Percentiles rank a stretch among this genome's conserved stretches.
Evolutionary conservation across 495 filamentous ascomycete genomes (phyloP).

Genomic region (Aspergillus diversus): DNA sequence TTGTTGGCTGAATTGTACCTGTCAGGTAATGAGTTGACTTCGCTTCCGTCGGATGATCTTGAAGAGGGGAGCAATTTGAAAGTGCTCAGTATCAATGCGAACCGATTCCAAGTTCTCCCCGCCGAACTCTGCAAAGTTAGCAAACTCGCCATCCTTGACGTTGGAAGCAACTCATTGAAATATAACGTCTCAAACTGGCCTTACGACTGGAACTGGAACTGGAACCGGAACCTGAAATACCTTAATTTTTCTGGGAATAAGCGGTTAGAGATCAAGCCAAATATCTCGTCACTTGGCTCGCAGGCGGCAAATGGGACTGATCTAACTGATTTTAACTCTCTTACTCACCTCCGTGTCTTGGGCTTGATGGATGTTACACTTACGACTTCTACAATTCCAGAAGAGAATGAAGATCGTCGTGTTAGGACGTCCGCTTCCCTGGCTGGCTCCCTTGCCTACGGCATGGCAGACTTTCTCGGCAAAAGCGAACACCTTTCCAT

Average conservation of each 20-base stretch:
- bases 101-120: conserved; percentile 95
- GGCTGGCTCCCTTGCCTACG: conserved; percentile 85
- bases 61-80: conserved; percentile 85
- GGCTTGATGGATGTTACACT: conserved; percentile 98
- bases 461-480: conserved; percentile 97
- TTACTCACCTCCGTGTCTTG: conserved; percentile 84
- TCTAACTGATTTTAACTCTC: conserved; percentile 86
- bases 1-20: conserved; percentile 90
- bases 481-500: conserved; percentile 93
- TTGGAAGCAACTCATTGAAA: conserved; percentile 94
- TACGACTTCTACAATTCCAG: conserved; percentile 87
- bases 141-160: conserved; percentile 88
- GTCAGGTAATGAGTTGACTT: conserved; percentile 92
- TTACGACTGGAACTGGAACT: conserved; percentile 99
- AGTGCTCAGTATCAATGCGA: conserved; percentile 91
- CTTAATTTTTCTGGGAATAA: conserved; percentile 98
- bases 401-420: conserved; percentile 92
- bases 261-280: conserved; percentile 93
- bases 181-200: conserved; percentile 99
- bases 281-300: conserved; percentile 54
- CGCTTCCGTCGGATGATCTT: conserved; percentile 89
- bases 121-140: conserved; percentile 94
- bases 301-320: conserved; percentile 63
- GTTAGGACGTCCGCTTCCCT: conserved; percentile 93
- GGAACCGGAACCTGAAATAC: conserved; percentile 91